A percentile compares a stretch with the other conserved stretches of the same genome.
Conservation (phyloP, 176 grass and related monocot genomes). For the Guadua angustifolia region DNA sequence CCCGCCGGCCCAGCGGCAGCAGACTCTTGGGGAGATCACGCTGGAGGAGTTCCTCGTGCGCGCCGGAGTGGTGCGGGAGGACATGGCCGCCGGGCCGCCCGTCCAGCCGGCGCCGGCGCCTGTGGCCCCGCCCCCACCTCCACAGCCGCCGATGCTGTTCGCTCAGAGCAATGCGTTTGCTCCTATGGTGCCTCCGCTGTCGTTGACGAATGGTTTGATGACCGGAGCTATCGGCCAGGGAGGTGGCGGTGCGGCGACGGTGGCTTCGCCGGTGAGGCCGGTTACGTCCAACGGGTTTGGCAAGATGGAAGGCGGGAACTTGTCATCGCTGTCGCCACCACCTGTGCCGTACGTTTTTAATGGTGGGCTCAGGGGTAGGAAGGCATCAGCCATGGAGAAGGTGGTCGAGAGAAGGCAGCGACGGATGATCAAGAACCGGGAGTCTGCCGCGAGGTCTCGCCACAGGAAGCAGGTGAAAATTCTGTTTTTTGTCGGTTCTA, state of each 20-base stretch:
- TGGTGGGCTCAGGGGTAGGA: conserved; percentile 66
- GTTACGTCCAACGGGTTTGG: conserved; percentile 45
- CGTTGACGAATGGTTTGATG: conserved; percentile 44
- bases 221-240: conserved; percentile 38
- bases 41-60: conserved; percentile 89
- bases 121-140: not conserved
- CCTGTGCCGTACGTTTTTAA: conserved; percentile 70
- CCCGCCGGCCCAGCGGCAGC: conserved; percentile 49
- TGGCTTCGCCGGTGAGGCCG: conserved; percentile 43
- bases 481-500: not conserved
- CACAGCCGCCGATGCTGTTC: conserved; percentile 43
- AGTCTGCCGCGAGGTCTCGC: conserved; percentile 80
- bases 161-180: conserved; percentile 47
- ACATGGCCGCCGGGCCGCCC: conserved; percentile 24
- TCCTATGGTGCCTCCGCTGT: conserved; percentile 40
- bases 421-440: conserved; percentile 93
- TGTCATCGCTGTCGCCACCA: conserved; percentile 58
- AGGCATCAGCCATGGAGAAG: conserved; percentile 65
- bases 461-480: conserved; percentile 80
- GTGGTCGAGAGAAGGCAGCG: conserved; percentile 78
- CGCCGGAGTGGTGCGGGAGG: conserved; percentile 76
- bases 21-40: conserved; percentile 87
- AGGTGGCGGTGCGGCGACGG: not conserved
- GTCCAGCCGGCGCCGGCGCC: not conserved
- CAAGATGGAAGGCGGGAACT: conserved; percentile 55